Evolutionary conservation across 2,329 filamentous ascomycete genomes (phyloP).

Genomic region (Sphaerulina musiva): DNA sequence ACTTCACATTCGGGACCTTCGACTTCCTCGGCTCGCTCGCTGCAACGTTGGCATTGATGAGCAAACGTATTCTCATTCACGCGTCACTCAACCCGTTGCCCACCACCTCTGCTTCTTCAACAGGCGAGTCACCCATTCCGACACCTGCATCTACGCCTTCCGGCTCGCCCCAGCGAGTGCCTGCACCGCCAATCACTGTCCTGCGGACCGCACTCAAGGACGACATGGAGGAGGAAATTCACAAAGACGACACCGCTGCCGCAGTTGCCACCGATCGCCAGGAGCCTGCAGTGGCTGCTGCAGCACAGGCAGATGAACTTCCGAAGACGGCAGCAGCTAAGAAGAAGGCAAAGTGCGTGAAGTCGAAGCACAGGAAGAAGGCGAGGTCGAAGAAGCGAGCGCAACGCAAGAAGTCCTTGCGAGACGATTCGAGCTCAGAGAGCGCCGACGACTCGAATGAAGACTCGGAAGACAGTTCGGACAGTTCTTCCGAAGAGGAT

Average conservation of each 20-base stretch:
- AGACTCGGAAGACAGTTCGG: slow-evolving; percentile 18
- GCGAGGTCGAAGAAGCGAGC: slow-evolving; percentile 18
- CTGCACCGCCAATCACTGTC: slow-evolving; percentile 13
- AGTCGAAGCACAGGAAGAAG: slow-evolving; percentile 23
- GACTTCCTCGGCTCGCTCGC: neutral
- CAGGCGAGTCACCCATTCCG: slow-evolving; percentile 17
- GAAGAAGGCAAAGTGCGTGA: slow-evolving; percentile 25
- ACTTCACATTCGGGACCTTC: neutral
- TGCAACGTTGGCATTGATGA: slow-evolving; percentile 47
- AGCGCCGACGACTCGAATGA: slow-evolving; percentile 11
- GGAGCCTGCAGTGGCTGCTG: slow-evolving; percentile 10
- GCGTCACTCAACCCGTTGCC: slow-evolving; percentile 17
- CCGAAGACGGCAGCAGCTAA: slow-evolving; percentile 13
- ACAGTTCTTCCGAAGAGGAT: slow-evolving; percentile 24
- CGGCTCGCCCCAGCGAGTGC: slow-evolving; percentile 17
- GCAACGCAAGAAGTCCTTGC: slow-evolving; percentile 17
- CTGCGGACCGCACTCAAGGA: slow-evolving; percentile 19
- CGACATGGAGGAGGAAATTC: slow-evolving; percentile 27
- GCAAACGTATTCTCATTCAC: slow-evolving; percentile 20
- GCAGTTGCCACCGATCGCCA: slow-evolving; percentile 14
- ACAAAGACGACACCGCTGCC: slow-evolving; percentile 18
- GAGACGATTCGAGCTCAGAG: slow-evolving; percentile 21
- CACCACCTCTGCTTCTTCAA: slow-evolving; percentile 14
- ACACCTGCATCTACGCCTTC: slow-evolving; percentile 28
- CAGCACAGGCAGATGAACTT: slow-evolving; percentile 9